These are phyloP conservation scores for Lepiota venenata DNA, from an alignment of 768 basidiomycete species.

Conservation along the genomic window DNA sequence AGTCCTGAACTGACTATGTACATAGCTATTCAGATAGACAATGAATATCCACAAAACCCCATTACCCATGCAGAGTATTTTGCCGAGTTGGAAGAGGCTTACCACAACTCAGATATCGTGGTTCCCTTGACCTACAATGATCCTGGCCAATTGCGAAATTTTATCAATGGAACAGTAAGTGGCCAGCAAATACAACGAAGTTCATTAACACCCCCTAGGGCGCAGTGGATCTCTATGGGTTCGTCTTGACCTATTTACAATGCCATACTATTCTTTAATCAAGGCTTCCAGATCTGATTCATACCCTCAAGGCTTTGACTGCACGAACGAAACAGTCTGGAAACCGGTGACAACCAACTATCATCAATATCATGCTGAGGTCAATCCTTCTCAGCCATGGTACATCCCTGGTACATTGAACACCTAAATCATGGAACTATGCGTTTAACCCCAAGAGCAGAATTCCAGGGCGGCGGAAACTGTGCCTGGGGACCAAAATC, in stretches of 20 bases:
- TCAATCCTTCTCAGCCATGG: constrained; percentile 53
- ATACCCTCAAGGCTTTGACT: constrained; percentile 81
- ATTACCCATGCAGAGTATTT: constrained; percentile 55
- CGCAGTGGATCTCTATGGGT: constrained; percentile 77
- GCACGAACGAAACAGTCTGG: constrained; percentile 70
- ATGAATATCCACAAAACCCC: constrained; percentile 63
- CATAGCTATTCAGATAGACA: constrained; percentile 45
- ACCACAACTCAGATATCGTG: constrained; percentile 52
- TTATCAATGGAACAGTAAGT: constrained; percentile 66
- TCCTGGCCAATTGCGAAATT: constrained; percentile 52
- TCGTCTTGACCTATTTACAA: constrained; percentile 6
- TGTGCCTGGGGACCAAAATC: constrained; percentile 80
- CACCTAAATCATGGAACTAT: background rate
- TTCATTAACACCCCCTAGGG: constrained; percentile 35
- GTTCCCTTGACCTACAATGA: constrained; percentile 79
- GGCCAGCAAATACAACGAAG: background rate
- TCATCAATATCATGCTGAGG: constrained; percentile 55
- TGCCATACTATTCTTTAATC: too few relatives aligned
- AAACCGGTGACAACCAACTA: constrained; percentile 60
- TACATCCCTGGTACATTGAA: constrained; percentile 59
- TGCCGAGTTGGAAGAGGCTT: constrained; percentile 52
- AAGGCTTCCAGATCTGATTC: constrained; percentile 46
- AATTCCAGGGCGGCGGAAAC: constrained; percentile 73
- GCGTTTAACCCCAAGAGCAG: constrained; percentile 13
- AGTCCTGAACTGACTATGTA: background rate